These are phyloP conservation scores for Collybiopsis luxurians DNA, from an alignment of 768 basidiomycete species.

Conservation along the genomic window DNA sequence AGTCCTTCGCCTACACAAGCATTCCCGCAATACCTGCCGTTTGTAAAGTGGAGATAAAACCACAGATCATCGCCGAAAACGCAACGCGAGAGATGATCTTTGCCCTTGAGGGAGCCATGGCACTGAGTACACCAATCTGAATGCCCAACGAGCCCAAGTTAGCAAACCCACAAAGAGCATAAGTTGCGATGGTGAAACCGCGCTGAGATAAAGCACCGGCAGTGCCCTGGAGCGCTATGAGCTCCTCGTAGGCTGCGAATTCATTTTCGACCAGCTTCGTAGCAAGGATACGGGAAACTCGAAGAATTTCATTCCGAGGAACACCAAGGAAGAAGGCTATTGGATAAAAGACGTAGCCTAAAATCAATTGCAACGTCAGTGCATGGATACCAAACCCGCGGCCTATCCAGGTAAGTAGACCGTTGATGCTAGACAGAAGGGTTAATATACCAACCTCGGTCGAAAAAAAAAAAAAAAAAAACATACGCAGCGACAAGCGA, in stretches of 20 bases:
- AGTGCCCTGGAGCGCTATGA: constrained; percentile 47
- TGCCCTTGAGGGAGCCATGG: constrained; percentile 65
- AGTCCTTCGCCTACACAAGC: not conserved
- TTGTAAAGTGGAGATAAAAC: constrained; percentile 63
- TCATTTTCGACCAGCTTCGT: constrained; percentile 89
- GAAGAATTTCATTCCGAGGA: constrained; percentile 76
- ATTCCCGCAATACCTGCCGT: constrained; percentile 59
- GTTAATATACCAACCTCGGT: not conserved
- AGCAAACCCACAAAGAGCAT: constrained; percentile 89
- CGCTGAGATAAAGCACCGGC: constrained; percentile 56
- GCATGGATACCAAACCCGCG: constrained; percentile 79
- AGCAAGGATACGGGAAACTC: constrained; percentile 77
- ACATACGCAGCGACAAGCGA: constrained; percentile 67
- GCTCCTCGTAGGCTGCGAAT: constrained; percentile 71
- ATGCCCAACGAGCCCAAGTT: constrained; percentile 87
- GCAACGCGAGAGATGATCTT: constrained; percentile 72
- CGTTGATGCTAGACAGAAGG: constrained; percentile 57
- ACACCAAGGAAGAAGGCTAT: constrained; percentile 80
- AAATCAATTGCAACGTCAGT: constrained; percentile 79
- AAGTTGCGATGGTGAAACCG: constrained; percentile 80
- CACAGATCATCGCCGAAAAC: constrained; percentile 65
- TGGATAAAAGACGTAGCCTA: constrained; percentile 89
- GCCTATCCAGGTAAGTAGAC: constrained; percentile 86
- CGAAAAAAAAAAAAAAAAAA: not conserved
- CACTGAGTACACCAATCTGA: constrained; percentile 73